Evolutionary conservation across 257 asterid genomes (phyloP).

Genomic region (Nicotiana noctiflora): DNA sequence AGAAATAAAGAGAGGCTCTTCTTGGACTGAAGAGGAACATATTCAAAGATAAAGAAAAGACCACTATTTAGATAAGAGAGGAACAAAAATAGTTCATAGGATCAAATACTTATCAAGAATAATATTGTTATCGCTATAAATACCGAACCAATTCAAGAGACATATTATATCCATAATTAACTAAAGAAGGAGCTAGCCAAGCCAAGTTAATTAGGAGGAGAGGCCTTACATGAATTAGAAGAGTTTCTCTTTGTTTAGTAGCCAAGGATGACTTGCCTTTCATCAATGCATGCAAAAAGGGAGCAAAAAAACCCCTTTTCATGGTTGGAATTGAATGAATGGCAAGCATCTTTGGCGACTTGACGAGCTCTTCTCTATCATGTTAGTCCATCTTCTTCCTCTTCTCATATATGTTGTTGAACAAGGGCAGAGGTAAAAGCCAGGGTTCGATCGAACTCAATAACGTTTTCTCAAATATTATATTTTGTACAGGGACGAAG

Average conservation of each 20-base stretch:
- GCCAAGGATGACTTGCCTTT: constrained; percentile 13
- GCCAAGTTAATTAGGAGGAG: constrained; percentile 3
- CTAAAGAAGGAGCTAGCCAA: background rate
- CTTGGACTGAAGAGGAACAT: background rate
- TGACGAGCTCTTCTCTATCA: background rate
- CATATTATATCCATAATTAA: background rate
- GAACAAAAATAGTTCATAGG: background rate
- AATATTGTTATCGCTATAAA: background rate
- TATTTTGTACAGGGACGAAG: no score
- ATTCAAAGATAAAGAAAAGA: background rate
- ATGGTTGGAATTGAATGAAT: background rate
- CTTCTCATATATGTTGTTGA: background rate
- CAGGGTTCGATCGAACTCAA: accelerated
- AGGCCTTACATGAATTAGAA: constrained; percentile 8
- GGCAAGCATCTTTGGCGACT: background rate
- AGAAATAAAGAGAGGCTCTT: background rate
- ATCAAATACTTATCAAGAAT: background rate
- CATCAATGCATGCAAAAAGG: background rate
- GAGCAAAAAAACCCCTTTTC: background rate
- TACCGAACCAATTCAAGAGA: background rate
- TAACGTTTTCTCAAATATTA: no score
- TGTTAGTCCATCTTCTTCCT: constrained; percentile 7
- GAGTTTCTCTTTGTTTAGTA: background rate
- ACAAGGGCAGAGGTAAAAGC: no score
- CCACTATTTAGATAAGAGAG: constrained; percentile 3